Evolutionary conservation across 768 basidiomycete species (phyloP), one percentile per base, ranked within the genome.

Genomic region (Rickenella mellea): DNA sequence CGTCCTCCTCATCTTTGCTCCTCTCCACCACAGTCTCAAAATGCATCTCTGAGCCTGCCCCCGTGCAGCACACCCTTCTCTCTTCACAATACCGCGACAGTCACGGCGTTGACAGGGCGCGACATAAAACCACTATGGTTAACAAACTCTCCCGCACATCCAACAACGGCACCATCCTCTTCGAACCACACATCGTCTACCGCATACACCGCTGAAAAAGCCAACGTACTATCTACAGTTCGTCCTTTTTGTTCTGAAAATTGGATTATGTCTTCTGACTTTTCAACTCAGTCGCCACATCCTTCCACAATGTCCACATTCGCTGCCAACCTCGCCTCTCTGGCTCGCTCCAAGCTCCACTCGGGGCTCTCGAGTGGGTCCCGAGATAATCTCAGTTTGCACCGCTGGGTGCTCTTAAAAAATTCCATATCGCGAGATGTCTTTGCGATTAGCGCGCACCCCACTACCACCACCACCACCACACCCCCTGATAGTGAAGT

Each of bases 381-480:
- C 50, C 78, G 73, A 65, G 81, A 83, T 66, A 75, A 63, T 49
- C 71, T 73, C 68, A 84, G 77, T 64, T 73, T 89, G 65, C 83
- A 85, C 56, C 83, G 85, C 57, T 87, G 83, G 83, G 86, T 90
- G 40, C 70, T 90, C 44, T 72, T 89, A 57, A 88, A 88, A 80
- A 90, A 89, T 60, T 86, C 83, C 24, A 71, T 87, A 48, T 62
- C 76, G 50, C 70, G 68, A 22, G 43, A 38, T 14, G 50, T 48
- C 30, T 22, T 33, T 10, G 9, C 24, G 12, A 25, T 36, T 51
- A 70, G 78, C 47, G 69, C 73, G 40, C 64, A 69, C 49, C 47
- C 63, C 53, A 59, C 59, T 50, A 36, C 68, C 41, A 53, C 65
- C 42, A 51, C 58, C 40, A 37, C 53, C 45, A 42, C 41, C 38